Evolutionary conservation across 2,329 filamentous ascomycete genomes (phyloP).

Genomic region (Zelopaecilomyces penicillatus): DNA sequence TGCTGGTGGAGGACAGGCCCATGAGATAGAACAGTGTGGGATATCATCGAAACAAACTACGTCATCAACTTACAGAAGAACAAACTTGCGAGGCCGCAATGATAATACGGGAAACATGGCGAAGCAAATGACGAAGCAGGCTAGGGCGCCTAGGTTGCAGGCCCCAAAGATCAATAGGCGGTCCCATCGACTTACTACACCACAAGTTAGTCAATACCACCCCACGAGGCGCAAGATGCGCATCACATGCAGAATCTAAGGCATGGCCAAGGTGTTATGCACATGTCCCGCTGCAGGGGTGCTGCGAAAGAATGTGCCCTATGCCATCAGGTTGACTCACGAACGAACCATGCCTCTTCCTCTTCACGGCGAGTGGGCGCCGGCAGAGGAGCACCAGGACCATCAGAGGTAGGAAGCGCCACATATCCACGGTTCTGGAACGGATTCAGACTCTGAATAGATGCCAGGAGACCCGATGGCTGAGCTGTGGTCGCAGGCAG

Average conservation of each 20-base stretch:
- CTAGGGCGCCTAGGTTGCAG: slow-evolving; percentile 81
- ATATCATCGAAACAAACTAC: slow-evolving; percentile 3
- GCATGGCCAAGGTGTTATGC: slow-evolving; percentile 30
- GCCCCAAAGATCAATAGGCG: slow-evolving; percentile 84
- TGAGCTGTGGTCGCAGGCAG: slow-evolving; percentile 63
- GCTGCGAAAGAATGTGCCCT: slow-evolving; percentile 16
- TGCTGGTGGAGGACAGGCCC: slow-evolving; percentile 6
- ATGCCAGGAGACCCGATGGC: slow-evolving; percentile 67
- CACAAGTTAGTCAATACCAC: slow-evolving; percentile 26
- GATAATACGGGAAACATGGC: slow-evolving; percentile 78
- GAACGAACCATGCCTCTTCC: slow-evolving; percentile 88
- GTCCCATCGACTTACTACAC: slow-evolving; percentile 92
- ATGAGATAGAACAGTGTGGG: too few species aligned
- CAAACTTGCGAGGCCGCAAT: slow-evolving; percentile 83
- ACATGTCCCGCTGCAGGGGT: slow-evolving; percentile 40
- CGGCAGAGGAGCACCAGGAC: slow-evolving; percentile 74
- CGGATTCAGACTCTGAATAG: slow-evolving; percentile 77
- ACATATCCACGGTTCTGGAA: slow-evolving; percentile 84
- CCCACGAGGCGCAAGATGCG: slow-evolving; percentile 33
- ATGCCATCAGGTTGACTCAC: slow-evolving; percentile 54
- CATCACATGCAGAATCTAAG: slow-evolving; percentile 34
- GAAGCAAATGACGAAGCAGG: slow-evolving; percentile 91
- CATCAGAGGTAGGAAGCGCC: slow-evolving; percentile 77
- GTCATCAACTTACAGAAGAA: slow-evolving; percentile 72
- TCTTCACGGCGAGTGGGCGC: slow-evolving; percentile 80